Conservation (phyloP, 768 basidiomycete genomes). For the Trichaptum fuscoviolaceum region DNA sequence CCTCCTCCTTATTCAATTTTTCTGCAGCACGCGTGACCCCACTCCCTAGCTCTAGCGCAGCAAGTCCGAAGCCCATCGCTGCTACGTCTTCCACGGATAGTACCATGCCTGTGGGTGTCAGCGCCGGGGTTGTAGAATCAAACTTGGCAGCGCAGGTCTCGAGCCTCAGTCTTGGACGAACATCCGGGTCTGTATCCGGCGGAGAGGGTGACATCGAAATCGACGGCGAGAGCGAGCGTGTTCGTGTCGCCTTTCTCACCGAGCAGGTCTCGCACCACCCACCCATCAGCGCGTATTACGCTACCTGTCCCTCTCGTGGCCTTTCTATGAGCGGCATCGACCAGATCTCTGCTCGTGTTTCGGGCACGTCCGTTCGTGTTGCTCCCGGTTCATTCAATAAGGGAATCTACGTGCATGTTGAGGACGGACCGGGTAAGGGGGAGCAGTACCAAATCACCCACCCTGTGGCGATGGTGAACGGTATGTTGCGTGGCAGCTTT, state of each 20-base stretch:
- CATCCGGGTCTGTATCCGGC: conserved; percentile 17
- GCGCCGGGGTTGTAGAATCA: conserved; percentile 26
- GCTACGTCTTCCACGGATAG: neutral
- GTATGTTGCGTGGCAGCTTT: conserved; percentile 84
- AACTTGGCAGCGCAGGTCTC: conserved; percentile 54
- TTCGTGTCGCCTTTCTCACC: conserved; percentile 77
- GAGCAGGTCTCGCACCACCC: conserved; percentile 98
- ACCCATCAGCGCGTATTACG: conserved; percentile 84
- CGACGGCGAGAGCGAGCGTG: conserved; percentile 29
- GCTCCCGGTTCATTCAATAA: conserved; percentile 80
- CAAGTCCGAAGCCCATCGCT: neutral
- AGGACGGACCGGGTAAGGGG: conserved; percentile 66
- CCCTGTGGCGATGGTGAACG: conserved; percentile 86
- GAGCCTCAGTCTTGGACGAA: conserved; percentile 47
- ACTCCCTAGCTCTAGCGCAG: conserved; percentile 36
- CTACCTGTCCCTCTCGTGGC: conserved; percentile 65
- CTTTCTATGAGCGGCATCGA: conserved; percentile 78
- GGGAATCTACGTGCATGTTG: conserved; percentile 81
- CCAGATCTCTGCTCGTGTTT: conserved; percentile 90
- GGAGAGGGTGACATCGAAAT: conserved; percentile 29
- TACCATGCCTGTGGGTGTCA: neutral
- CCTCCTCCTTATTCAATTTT: neutral
- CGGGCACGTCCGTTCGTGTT: conserved; percentile 81
- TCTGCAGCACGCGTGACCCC: neutral
- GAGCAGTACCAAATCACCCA: conserved; percentile 87